Conservation (phyloP, 1,284 basidiomycete genomes). For the Mycena citricolor region DNA sequence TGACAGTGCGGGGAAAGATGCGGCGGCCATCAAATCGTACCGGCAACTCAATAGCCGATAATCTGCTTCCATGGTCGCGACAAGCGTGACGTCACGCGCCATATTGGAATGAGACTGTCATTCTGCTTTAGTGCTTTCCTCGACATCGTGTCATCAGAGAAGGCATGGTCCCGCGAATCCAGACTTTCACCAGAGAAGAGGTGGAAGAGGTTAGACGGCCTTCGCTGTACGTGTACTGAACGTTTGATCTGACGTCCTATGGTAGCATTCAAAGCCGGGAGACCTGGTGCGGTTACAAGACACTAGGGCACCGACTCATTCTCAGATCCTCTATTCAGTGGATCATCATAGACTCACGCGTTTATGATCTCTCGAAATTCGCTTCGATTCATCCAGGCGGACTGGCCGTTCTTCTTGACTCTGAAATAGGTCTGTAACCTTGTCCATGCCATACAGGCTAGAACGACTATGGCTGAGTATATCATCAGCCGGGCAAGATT, state of each 20-base stretch:
- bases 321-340: slow-evolving; percentile 38
- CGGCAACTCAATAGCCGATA: too few relatives aligned
- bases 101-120: too few relatives aligned
- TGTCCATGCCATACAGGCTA: neutral
- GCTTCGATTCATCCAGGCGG: slow-evolving; percentile 68
- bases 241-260: neutral
- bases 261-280: slow-evolving; percentile 1
- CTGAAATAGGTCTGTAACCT: slow-evolving; percentile 50
- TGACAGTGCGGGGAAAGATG: too few relatives aligned
- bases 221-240: neutral
- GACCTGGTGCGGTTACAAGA: slow-evolving; percentile 14
- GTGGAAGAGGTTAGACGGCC: slow-evolving; percentile 34
- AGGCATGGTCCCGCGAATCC: slow-evolving; percentile 24
- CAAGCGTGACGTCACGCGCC: too few relatives aligned
- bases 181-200: slow-evolving; percentile 40
- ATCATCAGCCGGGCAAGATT: slow-evolving; percentile 59
- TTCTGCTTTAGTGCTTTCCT: too few relatives aligned
- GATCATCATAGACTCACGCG: slow-evolving; percentile 68
- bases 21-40: too few relatives aligned
- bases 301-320: neutral
- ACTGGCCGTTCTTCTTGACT: slow-evolving; percentile 54
- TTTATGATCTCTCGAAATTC: slow-evolving; percentile 69
- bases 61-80: too few relatives aligned
- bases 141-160: slow-evolving; percentile 10
- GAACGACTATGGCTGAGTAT: slow-evolving; percentile 3